These are phyloP conservation scores for Brassica balearica DNA, from an alignment of 441 rosid genomes.

Conservation along the genomic window DNA sequence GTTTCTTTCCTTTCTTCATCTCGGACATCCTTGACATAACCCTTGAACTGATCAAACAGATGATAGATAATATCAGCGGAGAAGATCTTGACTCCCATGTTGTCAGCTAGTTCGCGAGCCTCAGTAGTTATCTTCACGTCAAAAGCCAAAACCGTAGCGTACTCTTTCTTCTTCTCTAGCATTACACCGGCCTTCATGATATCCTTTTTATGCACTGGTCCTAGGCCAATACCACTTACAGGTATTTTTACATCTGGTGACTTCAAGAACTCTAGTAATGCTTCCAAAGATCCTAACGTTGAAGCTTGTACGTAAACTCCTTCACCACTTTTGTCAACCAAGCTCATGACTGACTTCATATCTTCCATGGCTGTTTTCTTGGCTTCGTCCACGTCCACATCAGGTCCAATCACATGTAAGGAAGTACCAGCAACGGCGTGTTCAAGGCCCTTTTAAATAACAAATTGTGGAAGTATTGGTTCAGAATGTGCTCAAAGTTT, in stretches of 20 bases:
- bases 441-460: slow-evolving; percentile 69
- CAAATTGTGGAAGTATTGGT: background rate
- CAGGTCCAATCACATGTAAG: slow-evolving; percentile 73
- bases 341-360: slow-evolving; percentile 77
- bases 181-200: slow-evolving; percentile 84
- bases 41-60: slow-evolving; percentile 83
- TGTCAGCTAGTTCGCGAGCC: slow-evolving; percentile 81
- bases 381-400: slow-evolving; percentile 72
- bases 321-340: slow-evolving; percentile 78
- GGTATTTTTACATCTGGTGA: slow-evolving; percentile 76
- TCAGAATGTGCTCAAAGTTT: slow-evolving; percentile 3
- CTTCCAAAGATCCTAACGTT: slow-evolving; percentile 88
- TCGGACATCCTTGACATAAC: slow-evolving; percentile 50
- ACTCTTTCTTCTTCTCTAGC: slow-evolving; percentile 88
- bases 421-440: slow-evolving; percentile 89
- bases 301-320: slow-evolving; percentile 94
- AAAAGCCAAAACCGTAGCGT: slow-evolving; percentile 83
- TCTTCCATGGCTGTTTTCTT: slow-evolving; percentile 73
- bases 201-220: slow-evolving; percentile 85
- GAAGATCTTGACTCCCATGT: slow-evolving; percentile 76
- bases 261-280: slow-evolving; percentile 80
- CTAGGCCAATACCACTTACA: slow-evolving; percentile 83
- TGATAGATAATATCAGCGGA: slow-evolving; percentile 89
- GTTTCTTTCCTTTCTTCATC: slow-evolving; percentile 84
- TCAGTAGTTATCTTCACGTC: slow-evolving; percentile 88